Evolutionary conservation across 495 filamentous ascomycete species (phyloP).

Genomic region (Pyrenula aspistea): DNA sequence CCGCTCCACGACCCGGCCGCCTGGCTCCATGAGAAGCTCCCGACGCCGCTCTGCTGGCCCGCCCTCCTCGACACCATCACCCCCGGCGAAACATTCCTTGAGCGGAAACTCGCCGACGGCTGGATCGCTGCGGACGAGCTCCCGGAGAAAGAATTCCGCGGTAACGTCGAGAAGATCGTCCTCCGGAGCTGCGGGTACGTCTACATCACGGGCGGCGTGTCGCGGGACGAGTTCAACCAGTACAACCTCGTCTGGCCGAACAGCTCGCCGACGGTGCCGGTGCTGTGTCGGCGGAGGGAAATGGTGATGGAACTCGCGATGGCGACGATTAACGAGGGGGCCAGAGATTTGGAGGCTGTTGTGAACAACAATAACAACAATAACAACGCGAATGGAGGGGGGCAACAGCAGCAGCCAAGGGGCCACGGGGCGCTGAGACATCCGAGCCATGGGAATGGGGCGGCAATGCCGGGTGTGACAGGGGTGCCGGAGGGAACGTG

Average conservation of each 20-base stretch:
- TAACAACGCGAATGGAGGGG: not conserved
- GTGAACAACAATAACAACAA: slow-evolving; percentile 5
- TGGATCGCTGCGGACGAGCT: not conserved
- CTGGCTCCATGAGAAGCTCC: slow-evolving; percentile 4
- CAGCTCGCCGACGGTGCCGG: not conserved
- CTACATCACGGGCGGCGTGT: slow-evolving; percentile 6
- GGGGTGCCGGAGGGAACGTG: not conserved
- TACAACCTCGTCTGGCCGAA: slow-evolving; percentile 4
- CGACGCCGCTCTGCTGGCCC: slow-evolving; percentile 21
- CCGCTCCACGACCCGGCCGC: not conserved
- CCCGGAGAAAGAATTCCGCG: not conserved
- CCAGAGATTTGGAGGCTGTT: no score
- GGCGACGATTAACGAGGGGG: not conserved
- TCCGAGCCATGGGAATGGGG: no score
- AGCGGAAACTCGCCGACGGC: not conserved
- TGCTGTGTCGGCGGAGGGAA: slow-evolving; percentile 3
- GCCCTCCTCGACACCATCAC: slow-evolving; percentile 27
- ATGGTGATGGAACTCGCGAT: not conserved
- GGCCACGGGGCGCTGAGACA: no score
- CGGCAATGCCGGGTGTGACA: no score
- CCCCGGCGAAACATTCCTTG: slow-evolving; percentile 18
- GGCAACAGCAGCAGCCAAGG: no score
- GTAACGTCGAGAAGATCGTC: slow-evolving; percentile 13
- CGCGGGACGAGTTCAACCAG: slow-evolving; percentile 4
- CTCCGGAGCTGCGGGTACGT: slow-evolving; percentile 37